phyloP scores from a whole-genome alignment of 2,329 filamentous ascomycete genomes.

The Alternaria sp. region DNA sequence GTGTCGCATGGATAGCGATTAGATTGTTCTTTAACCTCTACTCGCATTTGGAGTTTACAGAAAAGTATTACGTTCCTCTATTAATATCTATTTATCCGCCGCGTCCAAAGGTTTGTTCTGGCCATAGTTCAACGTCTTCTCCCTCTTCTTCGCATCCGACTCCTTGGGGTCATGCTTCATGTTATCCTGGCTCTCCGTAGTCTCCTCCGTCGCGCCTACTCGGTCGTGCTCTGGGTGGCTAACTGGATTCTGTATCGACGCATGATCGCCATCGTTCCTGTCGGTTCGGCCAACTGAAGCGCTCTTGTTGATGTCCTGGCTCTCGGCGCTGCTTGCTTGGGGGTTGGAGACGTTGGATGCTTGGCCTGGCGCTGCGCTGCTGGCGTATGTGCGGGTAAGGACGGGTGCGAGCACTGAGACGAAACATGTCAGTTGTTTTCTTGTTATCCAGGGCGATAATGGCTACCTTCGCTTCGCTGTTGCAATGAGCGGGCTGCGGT shows the following conservation, averaged over 20 bases:
- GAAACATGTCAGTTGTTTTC: background rate
- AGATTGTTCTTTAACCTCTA: too few relatives aligned
- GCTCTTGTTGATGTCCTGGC: slow-evolving; percentile 23
- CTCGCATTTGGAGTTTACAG: too few relatives aligned
- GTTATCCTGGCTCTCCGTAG: slow-evolving; percentile 27
- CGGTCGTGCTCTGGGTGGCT: slow-evolving; percentile 20
- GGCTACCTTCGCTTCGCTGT: slow-evolving; percentile 12
- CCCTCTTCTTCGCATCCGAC: slow-evolving; percentile 26
- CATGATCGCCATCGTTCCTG: slow-evolving; percentile 17
- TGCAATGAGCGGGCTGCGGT: slow-evolving; percentile 3
- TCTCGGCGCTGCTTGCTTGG: slow-evolving; percentile 20
- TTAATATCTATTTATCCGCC: slow-evolving; percentile 24
- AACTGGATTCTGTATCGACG: slow-evolving; percentile 21
- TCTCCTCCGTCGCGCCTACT: slow-evolving; percentile 21
- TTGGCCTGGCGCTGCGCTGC: slow-evolving; percentile 16
- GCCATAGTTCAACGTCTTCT: slow-evolving; percentile 23
- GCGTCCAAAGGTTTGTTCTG: slow-evolving; percentile 28
- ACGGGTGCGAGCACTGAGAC: slow-evolving; percentile 2
- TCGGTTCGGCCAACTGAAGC: slow-evolving; percentile 14
- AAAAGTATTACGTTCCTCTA: too few relatives aligned
- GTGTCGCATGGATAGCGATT: too few relatives aligned
- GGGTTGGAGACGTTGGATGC: slow-evolving; percentile 25
- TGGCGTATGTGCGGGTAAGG: slow-evolving; percentile 15
- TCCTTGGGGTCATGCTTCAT: slow-evolving; percentile 31
- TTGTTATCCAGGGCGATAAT: accelerated